phyloP scores from a whole-genome alignment of 2,329 filamentous ascomycete species.

The Fusarium lyarnte region DNA sequence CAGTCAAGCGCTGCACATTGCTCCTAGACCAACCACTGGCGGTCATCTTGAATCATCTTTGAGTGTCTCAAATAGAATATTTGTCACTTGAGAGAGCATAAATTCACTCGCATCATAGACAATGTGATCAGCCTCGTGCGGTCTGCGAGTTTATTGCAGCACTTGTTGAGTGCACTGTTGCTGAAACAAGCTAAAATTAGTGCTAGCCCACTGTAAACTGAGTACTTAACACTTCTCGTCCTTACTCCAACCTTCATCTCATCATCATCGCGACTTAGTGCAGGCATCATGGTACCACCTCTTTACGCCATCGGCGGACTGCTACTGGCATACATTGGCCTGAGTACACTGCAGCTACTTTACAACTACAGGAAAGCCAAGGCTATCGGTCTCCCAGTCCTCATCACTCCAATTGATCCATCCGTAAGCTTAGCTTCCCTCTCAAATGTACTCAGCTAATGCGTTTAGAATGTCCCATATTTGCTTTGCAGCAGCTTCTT shows the following conservation, averaged over 20 bases:
- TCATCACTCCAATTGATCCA: slow-evolving; percentile 32
- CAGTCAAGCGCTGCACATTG: neutral
- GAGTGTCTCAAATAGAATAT: neutral
- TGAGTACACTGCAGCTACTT: slow-evolving; percentile 8
- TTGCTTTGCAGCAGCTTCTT: slow-evolving; percentile 20
- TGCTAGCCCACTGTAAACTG: neutral
- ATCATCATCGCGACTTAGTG: neutral
- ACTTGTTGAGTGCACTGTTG: neutral
- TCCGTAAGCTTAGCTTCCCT: neutral
- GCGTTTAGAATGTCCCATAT: slow-evolving; percentile 21
- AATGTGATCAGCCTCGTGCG: neutral
- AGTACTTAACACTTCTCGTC: slow-evolving; percentile 15
- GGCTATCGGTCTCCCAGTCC: slow-evolving; percentile 19
- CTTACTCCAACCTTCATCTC: neutral
- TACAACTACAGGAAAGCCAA: slow-evolving; percentile 32
- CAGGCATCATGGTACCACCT: slow-evolving; percentile 14
- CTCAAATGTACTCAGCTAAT: neutral
- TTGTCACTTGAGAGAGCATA: neutral
- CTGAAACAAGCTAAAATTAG: neutral
- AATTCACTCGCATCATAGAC: neutral
- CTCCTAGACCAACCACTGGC: neutral
- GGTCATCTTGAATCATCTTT: neutral
- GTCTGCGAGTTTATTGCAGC: neutral
- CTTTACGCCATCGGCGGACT: neutral
- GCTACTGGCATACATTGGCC: neutral